These are phyloP conservation scores for Eimeria maxima DNA, from an alignment of 169 alveolate genomes.

Conservation along the genomic window DNA sequence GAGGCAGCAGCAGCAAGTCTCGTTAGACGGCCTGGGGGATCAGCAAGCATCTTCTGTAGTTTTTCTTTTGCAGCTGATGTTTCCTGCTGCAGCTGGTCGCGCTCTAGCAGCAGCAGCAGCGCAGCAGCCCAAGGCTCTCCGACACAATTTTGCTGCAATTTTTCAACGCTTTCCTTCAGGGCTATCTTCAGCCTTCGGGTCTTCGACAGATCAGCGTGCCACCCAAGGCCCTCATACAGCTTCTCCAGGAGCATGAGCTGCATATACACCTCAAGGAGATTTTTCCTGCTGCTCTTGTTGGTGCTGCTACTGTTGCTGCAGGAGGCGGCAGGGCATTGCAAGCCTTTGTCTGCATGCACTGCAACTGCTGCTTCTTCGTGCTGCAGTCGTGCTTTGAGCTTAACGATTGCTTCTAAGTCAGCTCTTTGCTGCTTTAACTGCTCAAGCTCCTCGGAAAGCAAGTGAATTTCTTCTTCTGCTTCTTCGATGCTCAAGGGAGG, in stretches of 20 bases:
- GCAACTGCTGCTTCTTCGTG: slow-evolving; percentile 4
- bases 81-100: neutral
- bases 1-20: neutral
- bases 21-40: neutral
- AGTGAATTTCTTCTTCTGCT: neutral
- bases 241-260: neutral
- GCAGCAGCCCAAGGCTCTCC: neutral
- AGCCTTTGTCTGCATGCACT: neutral
- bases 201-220: neutral
- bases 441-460: neutral
- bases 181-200: neutral
- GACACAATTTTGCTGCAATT: neutral
- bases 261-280: slow-evolving; percentile 4
- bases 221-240: neutral
- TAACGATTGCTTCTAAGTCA: neutral
- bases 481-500: neutral
- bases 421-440: neutral
- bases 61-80: neutral
- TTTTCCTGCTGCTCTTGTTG: neutral
- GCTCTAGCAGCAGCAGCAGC: neutral
- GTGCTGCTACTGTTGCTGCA: neutral
- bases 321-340: neutral
- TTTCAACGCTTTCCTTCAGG: neutral
- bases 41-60: neutral
- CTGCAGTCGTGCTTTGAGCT: neutral